Evolutionary conservation across 2,329 filamentous ascomycete species (phyloP).

Genomic region (Daldinia sp.): DNA sequence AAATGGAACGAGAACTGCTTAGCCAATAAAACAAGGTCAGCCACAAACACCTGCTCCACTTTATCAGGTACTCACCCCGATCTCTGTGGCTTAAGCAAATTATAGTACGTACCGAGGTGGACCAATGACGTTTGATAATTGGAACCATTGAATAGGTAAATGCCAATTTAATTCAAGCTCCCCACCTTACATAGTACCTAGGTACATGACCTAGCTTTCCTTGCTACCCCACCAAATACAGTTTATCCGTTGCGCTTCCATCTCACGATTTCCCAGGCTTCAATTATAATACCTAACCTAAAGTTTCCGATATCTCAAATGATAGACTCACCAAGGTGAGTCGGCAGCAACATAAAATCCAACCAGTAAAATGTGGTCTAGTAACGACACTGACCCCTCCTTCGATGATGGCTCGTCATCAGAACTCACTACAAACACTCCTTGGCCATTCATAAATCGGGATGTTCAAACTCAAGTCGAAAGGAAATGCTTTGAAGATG

Average conservation of each 20-base stretch:
- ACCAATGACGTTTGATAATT: not conserved
- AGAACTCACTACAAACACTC: conserved; percentile 21
- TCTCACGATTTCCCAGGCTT: not conserved
- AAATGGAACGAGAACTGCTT: conserved; percentile 16
- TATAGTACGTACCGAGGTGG: not conserved
- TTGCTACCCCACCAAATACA: conserved; percentile 4
- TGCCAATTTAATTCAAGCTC: not conserved
- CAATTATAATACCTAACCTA: not conserved
- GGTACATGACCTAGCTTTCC: not conserved
- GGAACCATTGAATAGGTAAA: not conserved
- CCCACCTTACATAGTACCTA: not conserved
- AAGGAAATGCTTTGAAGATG: conserved; percentile 44
- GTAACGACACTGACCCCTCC: conserved; percentile 2
- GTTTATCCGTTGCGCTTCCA: not conserved
- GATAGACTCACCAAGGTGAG: not conserved
- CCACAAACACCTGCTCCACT: conserved; percentile 22
- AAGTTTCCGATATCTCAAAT: not conserved
- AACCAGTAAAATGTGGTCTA: conserved; percentile 26
- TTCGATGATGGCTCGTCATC: conserved; percentile 24
- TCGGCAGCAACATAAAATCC: not conserved
- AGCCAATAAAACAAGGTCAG: conserved; percentile 43
- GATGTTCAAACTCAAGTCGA: conserved; percentile 45
- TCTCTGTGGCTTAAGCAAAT: not conserved
- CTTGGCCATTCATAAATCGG: conserved; percentile 45
- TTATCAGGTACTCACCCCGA: not conserved